Base-by-base conservation (phyloP, 805 yeast species). In the Dipodascopsis tothii region DNA sequence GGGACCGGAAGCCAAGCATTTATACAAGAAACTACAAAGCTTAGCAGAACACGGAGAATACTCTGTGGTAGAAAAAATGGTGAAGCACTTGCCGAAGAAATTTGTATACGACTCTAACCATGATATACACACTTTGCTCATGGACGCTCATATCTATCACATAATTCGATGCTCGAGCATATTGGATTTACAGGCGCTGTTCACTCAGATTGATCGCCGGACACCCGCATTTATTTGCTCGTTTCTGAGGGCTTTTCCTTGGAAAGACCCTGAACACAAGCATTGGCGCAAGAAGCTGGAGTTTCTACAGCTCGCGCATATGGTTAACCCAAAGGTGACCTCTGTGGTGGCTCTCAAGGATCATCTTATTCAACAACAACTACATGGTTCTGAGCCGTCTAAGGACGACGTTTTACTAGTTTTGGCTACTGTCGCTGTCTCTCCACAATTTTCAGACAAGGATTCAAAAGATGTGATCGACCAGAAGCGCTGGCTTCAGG, bases 221-320 rank as follows among this genome's bases (percentile, higher is more conserved):
- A 9, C 14, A 25, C 30, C 30, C 11, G 14, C 9, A 9, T 25
- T 25, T 25, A 14, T 25, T 14, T 25, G 17, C 1, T 51, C 55
- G 11, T 56, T 62, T 41, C 45, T 54, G 21, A 39, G 32, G 17
- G 34, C 32, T 7, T 54, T 58, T 37, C 60, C 61, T 5, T 28
- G 16, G 1, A 41, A 46, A 16, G 54, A 59, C 19, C 38, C 46
- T 4, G 48, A 51, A 1, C 46, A 33, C 23, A 39, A 43, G 4
- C 60, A 62, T 28, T 62, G 65, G 66, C 52, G 62, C 19, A 41
- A 56, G 22, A 42, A 59, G 17, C 54, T 61, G 16, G 51, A 59
- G 30, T 60, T 57, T 25, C 45, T 60, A 3, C 51, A 56, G 25
- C 51, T 55, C 5, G 49, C 53, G 16, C 61, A 60, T 35, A 25